Percentiles rank a stretch among this genome's conserved stretches.
phyloP scores from a whole-genome alignment of 1,284 basidiomycete genomes.

The Baeospora myosura region DNA sequence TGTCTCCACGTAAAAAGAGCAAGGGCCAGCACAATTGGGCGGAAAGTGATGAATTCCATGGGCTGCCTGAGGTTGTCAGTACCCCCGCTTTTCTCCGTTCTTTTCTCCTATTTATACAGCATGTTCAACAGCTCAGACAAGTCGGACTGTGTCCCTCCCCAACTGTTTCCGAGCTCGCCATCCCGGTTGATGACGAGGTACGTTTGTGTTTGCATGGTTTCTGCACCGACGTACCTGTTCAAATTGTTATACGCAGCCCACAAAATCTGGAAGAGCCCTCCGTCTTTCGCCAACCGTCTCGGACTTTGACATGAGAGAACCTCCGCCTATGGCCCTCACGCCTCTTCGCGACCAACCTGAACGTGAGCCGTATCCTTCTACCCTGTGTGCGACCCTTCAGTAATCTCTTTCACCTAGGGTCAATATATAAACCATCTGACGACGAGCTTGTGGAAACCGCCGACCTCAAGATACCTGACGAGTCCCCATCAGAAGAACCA shows the following conservation, averaged over 20 bases:
- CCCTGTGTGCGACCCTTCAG: neutral
- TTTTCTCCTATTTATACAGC: neutral
- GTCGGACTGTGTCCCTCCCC: conserved; percentile 1
- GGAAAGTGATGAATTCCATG: too few species aligned
- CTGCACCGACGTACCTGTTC: conserved; percentile 2
- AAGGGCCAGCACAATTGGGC: too few species aligned
- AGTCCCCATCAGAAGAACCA: conserved; percentile 21
- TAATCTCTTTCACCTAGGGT: neutral
- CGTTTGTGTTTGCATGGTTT: neutral
- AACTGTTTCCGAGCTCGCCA: conserved; percentile 5
- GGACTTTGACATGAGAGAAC: conserved; percentile 15
- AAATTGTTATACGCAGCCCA: neutral
- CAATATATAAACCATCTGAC: neutral
- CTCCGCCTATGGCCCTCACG: too few species aligned
- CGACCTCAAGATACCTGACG: conserved; percentile 25
- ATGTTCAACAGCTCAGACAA: neutral
- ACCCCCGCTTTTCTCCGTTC: conserved; percentile 3
- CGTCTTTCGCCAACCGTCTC: conserved; percentile 24
- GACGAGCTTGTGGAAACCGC: conserved; percentile 22
- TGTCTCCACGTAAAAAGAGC: too few species aligned
- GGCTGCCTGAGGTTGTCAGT: conserved; percentile 11
- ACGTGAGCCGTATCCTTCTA: too few species aligned
- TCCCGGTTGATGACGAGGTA: neutral
- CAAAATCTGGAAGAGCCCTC: conserved; percentile 7
- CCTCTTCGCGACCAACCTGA: too few species aligned